Evolutionary conservation across 352 stramenopile genomes (phyloP).

Genomic region (Pythium periplocum): DNA sequence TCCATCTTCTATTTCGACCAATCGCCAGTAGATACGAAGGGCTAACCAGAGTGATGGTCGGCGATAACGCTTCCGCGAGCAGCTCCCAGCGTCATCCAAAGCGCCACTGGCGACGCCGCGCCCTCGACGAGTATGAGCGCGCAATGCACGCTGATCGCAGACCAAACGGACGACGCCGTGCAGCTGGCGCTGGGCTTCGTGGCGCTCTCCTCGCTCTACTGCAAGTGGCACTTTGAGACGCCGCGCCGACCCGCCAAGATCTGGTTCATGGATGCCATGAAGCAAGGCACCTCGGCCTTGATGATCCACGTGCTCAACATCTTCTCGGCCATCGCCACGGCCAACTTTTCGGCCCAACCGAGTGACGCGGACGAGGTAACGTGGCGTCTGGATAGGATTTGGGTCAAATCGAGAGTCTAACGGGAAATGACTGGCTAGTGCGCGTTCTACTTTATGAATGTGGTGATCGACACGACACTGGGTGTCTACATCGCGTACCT

Average conservation of each 20-base stretch:
- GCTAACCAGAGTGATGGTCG: too few relatives aligned
- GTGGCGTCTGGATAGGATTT: too few relatives aligned
- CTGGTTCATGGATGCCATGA: conserved; percentile 84
- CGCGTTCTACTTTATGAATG: conserved; percentile 86
- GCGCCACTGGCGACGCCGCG: too few relatives aligned
- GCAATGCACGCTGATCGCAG: conserved; percentile 61
- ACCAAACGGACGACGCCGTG: conserved; percentile 66
- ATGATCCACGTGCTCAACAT: conserved; percentile 84
- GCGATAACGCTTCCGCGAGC: too few relatives aligned
- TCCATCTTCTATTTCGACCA: too few relatives aligned
- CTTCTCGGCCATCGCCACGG: conserved; percentile 66
- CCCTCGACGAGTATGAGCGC: conserved; percentile 15
- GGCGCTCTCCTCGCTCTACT: conserved; percentile 70
- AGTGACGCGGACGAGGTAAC: conserved; percentile 57
- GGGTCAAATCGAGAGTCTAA: too few relatives aligned
- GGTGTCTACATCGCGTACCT: conserved; percentile 81
- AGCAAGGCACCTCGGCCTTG: conserved; percentile 70
- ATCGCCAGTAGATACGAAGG: too few relatives aligned
- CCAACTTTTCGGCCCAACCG: conserved; percentile 42
- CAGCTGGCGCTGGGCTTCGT: conserved; percentile 74
- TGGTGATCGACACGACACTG: conserved; percentile 78
- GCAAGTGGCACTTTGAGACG: conserved; percentile 70
- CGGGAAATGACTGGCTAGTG: conserved; percentile 26
- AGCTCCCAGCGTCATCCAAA: too few relatives aligned
- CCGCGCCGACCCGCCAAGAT: conserved; percentile 55